Evolutionary conservation across 225 moss, liverwort and hornwort species (phyloP).

Genomic region (Lunularia cruciata): DNA sequence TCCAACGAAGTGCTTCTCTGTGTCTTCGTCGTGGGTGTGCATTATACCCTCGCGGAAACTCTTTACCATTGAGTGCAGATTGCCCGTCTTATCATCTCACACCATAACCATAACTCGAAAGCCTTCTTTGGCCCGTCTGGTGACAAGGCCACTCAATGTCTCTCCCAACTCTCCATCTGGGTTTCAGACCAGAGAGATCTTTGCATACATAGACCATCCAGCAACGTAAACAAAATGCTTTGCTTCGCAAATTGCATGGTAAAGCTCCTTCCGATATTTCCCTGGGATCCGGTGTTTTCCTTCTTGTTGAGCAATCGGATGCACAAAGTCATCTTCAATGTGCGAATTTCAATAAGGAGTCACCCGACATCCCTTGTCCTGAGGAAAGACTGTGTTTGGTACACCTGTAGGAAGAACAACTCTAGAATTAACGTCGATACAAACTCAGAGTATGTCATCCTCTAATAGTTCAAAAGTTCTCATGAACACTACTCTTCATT

Average conservation of each 20-base stretch:
- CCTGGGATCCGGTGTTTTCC: conserved; percentile 60
- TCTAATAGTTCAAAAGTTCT: too few species aligned
- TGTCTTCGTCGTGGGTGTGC: conserved; percentile 91
- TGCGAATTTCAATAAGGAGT: conserved; percentile 81
- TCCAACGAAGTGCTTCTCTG: conserved; percentile 54
- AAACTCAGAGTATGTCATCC: too few species aligned
- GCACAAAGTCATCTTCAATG: conserved; percentile 70
- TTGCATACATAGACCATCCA: conserved; percentile 73
- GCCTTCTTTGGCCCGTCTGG: conserved; percentile 72
- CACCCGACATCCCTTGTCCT: conserved; percentile 73
- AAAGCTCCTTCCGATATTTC: conserved; percentile 65
- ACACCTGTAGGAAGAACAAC: conserved; percentile 61
- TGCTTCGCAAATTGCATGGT: conserved; percentile 64
- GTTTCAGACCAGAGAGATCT: conserved; percentile 59
- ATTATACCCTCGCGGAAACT: conserved; percentile 64
- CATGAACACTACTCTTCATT: too few species aligned
- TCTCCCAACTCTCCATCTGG: conserved; percentile 63
- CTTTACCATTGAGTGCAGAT: conserved; percentile 31
- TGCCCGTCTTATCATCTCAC: conserved; percentile 83
- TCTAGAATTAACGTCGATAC: too few species aligned
- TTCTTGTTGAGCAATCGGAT: conserved; percentile 50
- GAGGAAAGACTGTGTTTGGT: conserved; percentile 63
- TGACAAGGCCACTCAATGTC: conserved; percentile 59
- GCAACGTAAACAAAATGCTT: conserved; percentile 70
- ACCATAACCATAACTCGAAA: conserved; percentile 68